Base-by-base conservation (phyloP, 192 early-diverging fungal genomes). In the Gigaspora rosea region DNA sequence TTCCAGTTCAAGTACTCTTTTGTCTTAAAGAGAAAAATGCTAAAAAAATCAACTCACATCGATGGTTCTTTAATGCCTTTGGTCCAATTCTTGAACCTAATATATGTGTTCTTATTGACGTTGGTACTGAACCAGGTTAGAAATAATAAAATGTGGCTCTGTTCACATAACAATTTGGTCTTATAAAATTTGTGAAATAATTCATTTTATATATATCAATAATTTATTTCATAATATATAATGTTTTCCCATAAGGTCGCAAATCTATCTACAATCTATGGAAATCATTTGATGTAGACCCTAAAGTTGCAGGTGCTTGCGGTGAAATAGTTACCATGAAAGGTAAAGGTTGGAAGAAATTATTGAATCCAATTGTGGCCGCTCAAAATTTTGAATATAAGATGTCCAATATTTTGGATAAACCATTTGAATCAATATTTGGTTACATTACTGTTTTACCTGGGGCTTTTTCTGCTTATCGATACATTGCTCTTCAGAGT, bases 21-120 rank as follows among this genome's bases (percentile, higher is more conserved):
- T 92, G 93, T 82, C 83, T 96, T 9, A 96, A 96, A 81, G 95
- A 96, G 82, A 93, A 95, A 85, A 96, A 96, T 78, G 90, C 90
- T 73, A 96, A 95, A 80, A 96, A 96, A 82, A 92, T 96, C 79
- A 96, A 92, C 73, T 92, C 88, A 32, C 91, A 92, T 83, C 85
- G 90, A 67, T 91, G 90, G 90, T 91, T 91, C 81, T 91, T 91
- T 75, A 87, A 91, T 75, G 89, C 90, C 27, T 88, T 91, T 66
- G 87, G 88, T 69, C 80, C 79, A 51, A 79, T 89, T 64, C 77
- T 91, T 57, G 79, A 84, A 57, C 90, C 90, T 13, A 85, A 91
- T 49, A 81, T 90, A 10, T 89, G 88, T 82, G 84, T 91, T 15
- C 77, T 91, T 52, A 73, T 91, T 63, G 90, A 91, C 84, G 90